Conservation (phyloP, 129 eudicot genomes). For the Sambucus nigra region DNA sequence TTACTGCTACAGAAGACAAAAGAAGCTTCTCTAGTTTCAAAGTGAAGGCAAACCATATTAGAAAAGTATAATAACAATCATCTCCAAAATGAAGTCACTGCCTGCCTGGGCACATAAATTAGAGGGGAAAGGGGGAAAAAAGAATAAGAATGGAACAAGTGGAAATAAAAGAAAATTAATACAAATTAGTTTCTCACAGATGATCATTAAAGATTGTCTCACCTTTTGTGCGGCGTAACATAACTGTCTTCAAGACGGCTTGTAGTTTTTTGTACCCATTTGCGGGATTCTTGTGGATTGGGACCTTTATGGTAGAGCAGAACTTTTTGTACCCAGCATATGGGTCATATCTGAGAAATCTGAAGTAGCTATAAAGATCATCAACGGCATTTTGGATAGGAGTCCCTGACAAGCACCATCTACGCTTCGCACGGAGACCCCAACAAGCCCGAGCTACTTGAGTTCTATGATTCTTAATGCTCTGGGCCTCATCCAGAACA, state of each 20-base stretch:
- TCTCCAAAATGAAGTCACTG: too few relatives aligned
- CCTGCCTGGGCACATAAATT: too few relatives aligned
- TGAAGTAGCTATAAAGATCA: slow-evolving; percentile 94
- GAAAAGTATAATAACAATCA: too few relatives aligned
- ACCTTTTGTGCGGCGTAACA: slow-evolving; percentile 99
- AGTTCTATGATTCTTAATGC: slow-evolving; percentile 83
- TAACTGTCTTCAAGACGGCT: slow-evolving; percentile 88
- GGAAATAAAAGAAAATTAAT: too few relatives aligned
- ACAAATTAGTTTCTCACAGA: too few relatives aligned
- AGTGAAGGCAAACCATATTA: too few relatives aligned
- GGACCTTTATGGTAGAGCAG: slow-evolving; percentile 52
- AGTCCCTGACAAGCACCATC: slow-evolving; percentile 99
- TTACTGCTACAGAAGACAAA: too few relatives aligned
- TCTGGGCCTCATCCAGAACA: slow-evolving; percentile 95
- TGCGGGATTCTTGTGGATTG: slow-evolving; percentile 52
- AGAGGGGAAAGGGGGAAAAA: too few relatives aligned
- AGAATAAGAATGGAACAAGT: too few relatives aligned
- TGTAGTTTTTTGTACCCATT: slow-evolving; percentile 79
- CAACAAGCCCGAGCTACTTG: slow-evolving; percentile 99
- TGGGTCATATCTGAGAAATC: slow-evolving; percentile 87
- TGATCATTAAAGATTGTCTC: too few relatives aligned
- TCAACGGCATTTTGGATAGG: slow-evolving; percentile 97
- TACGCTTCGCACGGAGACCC: slow-evolving; percentile 97
- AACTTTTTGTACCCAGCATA: slow-evolving; percentile 59
- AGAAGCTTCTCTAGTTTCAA: too few relatives aligned